These are phyloP conservation scores for Phaeosphaeriaceae sp. DNA, from an alignment of 2,329 filamentous ascomycete species.

Conservation along the genomic window DNA sequence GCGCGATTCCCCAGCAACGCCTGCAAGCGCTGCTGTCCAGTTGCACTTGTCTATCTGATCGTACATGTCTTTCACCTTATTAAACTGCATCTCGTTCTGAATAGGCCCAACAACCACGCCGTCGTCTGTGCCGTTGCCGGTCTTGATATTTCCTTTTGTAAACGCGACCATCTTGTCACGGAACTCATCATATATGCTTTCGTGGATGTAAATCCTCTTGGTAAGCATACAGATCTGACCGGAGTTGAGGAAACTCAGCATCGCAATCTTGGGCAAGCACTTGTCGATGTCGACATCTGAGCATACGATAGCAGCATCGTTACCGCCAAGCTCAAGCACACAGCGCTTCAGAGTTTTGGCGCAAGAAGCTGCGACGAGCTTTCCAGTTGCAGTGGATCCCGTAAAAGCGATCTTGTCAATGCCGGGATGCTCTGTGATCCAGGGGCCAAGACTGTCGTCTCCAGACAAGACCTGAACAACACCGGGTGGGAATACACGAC, in stretches of 20 bases:
- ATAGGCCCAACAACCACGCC: constrained; percentile 38
- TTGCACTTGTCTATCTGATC: constrained; percentile 61
- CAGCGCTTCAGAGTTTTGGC: constrained; percentile 65
- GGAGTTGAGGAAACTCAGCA: constrained; percentile 61
- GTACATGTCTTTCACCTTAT: constrained; percentile 64
- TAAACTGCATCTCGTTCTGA: constrained; percentile 45
- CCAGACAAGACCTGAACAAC: constrained; percentile 67
- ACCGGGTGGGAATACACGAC: constrained; percentile 65
- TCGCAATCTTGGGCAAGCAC: constrained; percentile 42
- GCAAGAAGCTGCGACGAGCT: constrained; percentile 63
- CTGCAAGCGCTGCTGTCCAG: constrained; percentile 59
- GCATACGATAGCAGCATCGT: constrained; percentile 65
- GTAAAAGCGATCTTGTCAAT: constrained; percentile 71
- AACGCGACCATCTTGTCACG: constrained; percentile 52
- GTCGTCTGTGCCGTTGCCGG: constrained; percentile 35
- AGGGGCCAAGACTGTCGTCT: constrained; percentile 65
- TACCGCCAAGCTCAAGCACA: constrained; percentile 68
- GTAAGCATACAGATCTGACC: constrained; percentile 55
- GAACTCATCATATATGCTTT: constrained; percentile 42
- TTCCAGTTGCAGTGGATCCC: constrained; percentile 65
- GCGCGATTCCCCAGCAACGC: constrained; percentile 24
- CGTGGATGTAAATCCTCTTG: constrained; percentile 44
- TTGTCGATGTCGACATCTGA: constrained; percentile 59
- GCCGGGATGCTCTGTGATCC: constrained; percentile 64
- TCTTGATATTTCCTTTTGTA: constrained; percentile 49